Evolutionary conservation across 345 rosid genomes (phyloP).

Genomic region (Dipteronia dyeriana): DNA sequence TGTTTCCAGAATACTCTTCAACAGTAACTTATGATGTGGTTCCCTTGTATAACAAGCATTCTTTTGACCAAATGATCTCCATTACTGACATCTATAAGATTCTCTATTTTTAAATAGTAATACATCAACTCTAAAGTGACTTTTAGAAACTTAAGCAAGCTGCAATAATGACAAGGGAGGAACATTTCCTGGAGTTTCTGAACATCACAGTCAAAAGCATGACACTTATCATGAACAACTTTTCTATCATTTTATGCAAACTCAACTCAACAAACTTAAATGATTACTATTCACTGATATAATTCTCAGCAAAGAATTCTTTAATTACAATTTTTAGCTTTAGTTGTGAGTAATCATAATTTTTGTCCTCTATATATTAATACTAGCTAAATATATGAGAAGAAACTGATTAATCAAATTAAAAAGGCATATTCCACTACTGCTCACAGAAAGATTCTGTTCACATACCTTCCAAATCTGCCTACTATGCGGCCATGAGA

Average conservation of each 20-base stretch:
- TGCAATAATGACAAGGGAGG: too few species aligned
- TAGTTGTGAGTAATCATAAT: not conserved
- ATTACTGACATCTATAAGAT: not conserved
- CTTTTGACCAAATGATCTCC: not conserved
- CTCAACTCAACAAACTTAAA: not conserved
- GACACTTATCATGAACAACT: not conserved
- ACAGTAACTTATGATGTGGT: not conserved
- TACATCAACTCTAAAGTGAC: not conserved
- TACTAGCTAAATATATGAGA: not conserved
- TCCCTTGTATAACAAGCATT: not conserved
- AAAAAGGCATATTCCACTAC: not conserved
- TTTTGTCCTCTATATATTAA: not conserved
- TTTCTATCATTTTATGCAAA: not conserved
- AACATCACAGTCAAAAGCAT: not conserved
- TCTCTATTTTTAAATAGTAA: not conserved
- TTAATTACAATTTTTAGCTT: not conserved
- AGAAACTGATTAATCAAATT: not conserved
- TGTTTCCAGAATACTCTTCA: not conserved
- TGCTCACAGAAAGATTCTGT: constrained; percentile 7
- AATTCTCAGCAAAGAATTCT: not conserved
- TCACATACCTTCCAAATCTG: constrained; percentile 70
- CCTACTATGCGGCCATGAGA: constrained; percentile 87
- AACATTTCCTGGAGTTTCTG: too few species aligned
- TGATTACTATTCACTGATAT: not conserved
- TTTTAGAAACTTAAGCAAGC: too few species aligned